Evolutionary conservation across 805 yeast species (phyloP).

Genomic region (Candida krabiensis): DNA sequence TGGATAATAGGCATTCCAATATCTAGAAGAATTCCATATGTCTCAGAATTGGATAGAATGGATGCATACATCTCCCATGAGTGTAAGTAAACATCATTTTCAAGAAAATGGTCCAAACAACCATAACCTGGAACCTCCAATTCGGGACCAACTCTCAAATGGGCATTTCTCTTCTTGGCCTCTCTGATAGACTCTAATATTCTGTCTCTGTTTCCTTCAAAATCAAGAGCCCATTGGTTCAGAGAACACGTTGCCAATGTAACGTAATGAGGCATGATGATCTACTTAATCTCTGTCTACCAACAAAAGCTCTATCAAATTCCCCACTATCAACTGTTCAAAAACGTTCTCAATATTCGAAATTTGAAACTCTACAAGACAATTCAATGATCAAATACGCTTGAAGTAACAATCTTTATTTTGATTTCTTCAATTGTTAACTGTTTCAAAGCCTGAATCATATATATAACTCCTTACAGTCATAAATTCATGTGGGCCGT

Average conservation of each 20-base stretch:
- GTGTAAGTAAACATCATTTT: constrained; percentile 83
- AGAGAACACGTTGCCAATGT: constrained; percentile 92
- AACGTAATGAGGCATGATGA: constrained; percentile 75
- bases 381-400: too few relatives aligned
- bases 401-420: too few relatives aligned
- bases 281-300: too few relatives aligned
- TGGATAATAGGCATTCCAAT: constrained; percentile 94
- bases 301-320: too few relatives aligned
- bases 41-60: constrained; percentile 64
- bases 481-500: too few relatives aligned
- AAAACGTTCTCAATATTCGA: too few relatives aligned
- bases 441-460: too few relatives aligned
- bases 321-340: too few relatives aligned
- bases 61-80: constrained; percentile 93
- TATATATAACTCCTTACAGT: too few relatives aligned
- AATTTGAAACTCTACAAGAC: too few relatives aligned
- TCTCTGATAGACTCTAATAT: constrained; percentile 74
- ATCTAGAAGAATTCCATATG: constrained; percentile 79
- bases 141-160: constrained; percentile 94
- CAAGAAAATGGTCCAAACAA: constrained; percentile 90
- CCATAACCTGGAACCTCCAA: constrained; percentile 94
- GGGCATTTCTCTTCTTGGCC: constrained; percentile 77
- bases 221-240: constrained; percentile 98
- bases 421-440: too few relatives aligned
- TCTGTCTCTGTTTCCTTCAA: constrained; percentile 94